Evolutionary conservation across 2,329 filamentous ascomycete species (phyloP).

Genomic region (Furcasterigmium furcatum): DNA sequence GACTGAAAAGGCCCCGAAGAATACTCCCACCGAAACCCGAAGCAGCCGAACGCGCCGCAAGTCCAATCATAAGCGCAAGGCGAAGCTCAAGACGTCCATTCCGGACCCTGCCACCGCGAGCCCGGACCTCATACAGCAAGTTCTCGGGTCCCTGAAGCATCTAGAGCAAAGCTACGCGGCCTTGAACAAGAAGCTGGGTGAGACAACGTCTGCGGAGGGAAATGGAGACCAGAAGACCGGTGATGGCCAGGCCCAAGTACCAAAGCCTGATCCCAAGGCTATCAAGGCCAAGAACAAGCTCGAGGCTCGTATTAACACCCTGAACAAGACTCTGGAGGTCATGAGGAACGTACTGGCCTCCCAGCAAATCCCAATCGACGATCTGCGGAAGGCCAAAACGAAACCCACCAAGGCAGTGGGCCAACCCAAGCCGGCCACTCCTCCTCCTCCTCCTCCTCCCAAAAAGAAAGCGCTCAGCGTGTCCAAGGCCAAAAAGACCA

Average conservation of each 20-base stretch:
- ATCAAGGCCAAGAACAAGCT: slow-evolving; percentile 2
- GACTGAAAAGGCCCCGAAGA: neutral
- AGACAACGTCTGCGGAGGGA: neutral
- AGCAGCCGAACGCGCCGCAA: neutral
- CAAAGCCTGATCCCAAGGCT: neutral
- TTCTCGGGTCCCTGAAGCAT: slow-evolving; percentile 5
- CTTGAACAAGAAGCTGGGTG: slow-evolving; percentile 5
- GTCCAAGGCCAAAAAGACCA: neutral
- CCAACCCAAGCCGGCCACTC: neutral
- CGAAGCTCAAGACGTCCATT: neutral
- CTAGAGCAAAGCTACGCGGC: slow-evolving; percentile 7
- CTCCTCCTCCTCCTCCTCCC: too few relatives aligned
- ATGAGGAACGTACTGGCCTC: slow-evolving; percentile 31
- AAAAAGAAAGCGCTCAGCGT: neutral
- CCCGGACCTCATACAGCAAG: slow-evolving; percentile 6
- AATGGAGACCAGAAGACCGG: neutral
- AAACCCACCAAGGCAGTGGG: neutral
- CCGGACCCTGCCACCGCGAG: too few relatives aligned
- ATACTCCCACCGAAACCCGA: too few relatives aligned
- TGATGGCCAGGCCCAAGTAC: neutral
- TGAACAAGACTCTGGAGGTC: slow-evolving; percentile 31
- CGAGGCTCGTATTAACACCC: slow-evolving; percentile 18
- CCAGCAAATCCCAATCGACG: slow-evolving; percentile 15
- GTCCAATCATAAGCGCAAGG: slow-evolving; percentile 8
- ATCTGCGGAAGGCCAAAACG: slow-evolving; percentile 2